Base-by-base conservation (phyloP, 768 basidiomycete genomes). In the Rhizopogon roseolus region DNA sequence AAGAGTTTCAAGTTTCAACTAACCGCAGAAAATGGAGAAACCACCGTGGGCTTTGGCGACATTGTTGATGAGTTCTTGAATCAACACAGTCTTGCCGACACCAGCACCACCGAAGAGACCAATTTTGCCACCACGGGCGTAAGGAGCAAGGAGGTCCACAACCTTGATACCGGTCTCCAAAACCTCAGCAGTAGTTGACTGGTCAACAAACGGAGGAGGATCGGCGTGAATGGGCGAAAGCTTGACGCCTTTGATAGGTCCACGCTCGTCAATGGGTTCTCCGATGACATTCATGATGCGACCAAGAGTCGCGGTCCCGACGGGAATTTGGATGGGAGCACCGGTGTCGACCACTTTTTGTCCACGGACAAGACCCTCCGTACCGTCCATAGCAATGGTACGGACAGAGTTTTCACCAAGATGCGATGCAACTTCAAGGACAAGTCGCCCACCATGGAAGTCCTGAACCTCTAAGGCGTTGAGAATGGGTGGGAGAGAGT, bases 231-330 rank as follows among this genome's bases (percentile, higher is more conserved):
- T 99, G 64, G 96, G 91, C 58, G 68, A 83, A 58, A 86, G 78
- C 76, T 90, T 93, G 74, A 88, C 93, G 70, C 94, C 96, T 75
- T 91, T 89, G 79, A 98, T 98, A 61, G 95, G 95, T 56, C 97
- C 97, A 77, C 97, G 94, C 74, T 98, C 95, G 75, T 99, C 97
- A 71, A 99, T 98, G 69, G 97, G 94, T 73, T 98, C 95, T 66
- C 97, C 97, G 76, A 99, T 98, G 75, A 99, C 97, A 76, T 98
- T 99, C 93, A 99, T 98, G 82, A 99, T 99, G 68, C 97, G 93
- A 48, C 97, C 97, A 55, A 99, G 87, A 54, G 92, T 95, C 54
- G 82, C 92, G 57, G 83, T 84, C 59, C 97, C 97, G 67, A 99
- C 97, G 62, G 97, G 97, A 59, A 99, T 92, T 75, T 81, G 81